Conservation (phyloP, 805 yeast genomes). For the Ogataea neopini region DNA sequence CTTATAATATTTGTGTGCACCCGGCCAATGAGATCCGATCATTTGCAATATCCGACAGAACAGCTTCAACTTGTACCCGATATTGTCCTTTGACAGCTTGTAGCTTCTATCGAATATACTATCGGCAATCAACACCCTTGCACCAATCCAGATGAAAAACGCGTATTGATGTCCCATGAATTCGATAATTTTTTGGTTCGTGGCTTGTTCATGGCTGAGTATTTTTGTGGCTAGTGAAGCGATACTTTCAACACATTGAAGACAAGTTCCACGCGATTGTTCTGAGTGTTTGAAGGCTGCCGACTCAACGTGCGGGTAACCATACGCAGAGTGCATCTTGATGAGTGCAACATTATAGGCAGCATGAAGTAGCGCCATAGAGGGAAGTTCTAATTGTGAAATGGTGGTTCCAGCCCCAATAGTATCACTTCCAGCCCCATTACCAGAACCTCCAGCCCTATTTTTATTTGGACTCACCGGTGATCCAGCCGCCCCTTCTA, state of each 20-base stretch:
- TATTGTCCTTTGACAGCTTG: constrained; percentile 6
- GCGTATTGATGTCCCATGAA: constrained; percentile 36
- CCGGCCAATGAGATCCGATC: constrained; percentile 32
- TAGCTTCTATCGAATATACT: constrained; percentile 19
- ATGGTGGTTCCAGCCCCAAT: neutral
- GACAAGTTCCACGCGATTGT: constrained; percentile 21
- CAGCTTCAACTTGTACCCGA: constrained; percentile 9
- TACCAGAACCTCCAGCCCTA: neutral
- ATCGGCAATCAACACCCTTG: constrained; percentile 36
- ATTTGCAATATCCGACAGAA: constrained; percentile 15
- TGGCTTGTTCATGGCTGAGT: constrained; percentile 5
- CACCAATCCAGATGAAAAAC: constrained; percentile 36
- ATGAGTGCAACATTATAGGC: constrained; percentile 26
- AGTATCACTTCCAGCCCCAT: no score
- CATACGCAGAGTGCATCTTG: constrained; percentile 28
- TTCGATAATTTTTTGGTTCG: constrained; percentile 5
- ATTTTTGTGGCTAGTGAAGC: constrained; percentile 14
- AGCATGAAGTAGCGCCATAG: constrained; percentile 11
- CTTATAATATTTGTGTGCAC: constrained; percentile 31
- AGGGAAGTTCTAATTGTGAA: constrained; percentile 6
- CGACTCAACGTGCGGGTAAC: constrained; percentile 29
- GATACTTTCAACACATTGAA: constrained; percentile 16
- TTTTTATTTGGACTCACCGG: no score
- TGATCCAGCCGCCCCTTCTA: neutral
- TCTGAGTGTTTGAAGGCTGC: constrained; percentile 24